These are phyloP conservation scores for Farysia itapuensis DNA, from an alignment of 1,284 basidiomycete species.

Conservation along the genomic window DNA sequence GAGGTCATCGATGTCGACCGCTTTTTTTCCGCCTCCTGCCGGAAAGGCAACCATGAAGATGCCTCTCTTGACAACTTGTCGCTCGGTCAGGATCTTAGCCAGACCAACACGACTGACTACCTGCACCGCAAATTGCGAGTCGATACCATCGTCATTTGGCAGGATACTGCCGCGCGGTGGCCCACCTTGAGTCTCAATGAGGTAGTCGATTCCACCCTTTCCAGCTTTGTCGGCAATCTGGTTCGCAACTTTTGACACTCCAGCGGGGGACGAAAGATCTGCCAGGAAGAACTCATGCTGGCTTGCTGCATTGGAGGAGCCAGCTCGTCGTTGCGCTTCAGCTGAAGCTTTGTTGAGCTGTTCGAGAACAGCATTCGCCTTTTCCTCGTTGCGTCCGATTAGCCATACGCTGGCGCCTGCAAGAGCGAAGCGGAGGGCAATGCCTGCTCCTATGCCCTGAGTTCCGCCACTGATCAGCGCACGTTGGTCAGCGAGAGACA, in stretches of 20 bases:
- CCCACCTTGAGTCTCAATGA: constrained; percentile 59
- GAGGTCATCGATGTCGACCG: constrained; percentile 51
- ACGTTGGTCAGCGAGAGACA: constrained; percentile 16
- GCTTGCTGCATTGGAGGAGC: constrained; percentile 1
- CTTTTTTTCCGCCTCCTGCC: constrained; percentile 22
- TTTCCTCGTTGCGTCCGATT: constrained; percentile 56
- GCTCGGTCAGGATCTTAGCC: constrained; percentile 53
- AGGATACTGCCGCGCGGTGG: constrained; percentile 21
- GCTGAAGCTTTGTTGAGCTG: constrained; percentile 36
- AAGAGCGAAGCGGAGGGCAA: constrained; percentile 49
- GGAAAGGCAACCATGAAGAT: constrained; percentile 57
- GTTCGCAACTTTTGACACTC: constrained; percentile 41
- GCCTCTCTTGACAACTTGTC: constrained; percentile 51
- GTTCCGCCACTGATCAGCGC: constrained; percentile 48
- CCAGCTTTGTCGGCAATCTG: constrained; percentile 41
- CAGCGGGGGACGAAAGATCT: constrained; percentile 52
- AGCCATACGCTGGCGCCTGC: constrained; percentile 59
- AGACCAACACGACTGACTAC: constrained; percentile 59
- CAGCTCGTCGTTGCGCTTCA: constrained; percentile 21
- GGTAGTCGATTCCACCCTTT: constrained; percentile 56
- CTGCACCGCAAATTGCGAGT: constrained; percentile 59
- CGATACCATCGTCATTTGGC: constrained; percentile 26
- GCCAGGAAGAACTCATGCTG: constrained; percentile 59
- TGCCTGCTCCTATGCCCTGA: constrained; percentile 50
- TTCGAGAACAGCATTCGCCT: constrained; percentile 50